A percentile compares a stretch with the other conserved stretches of the same genome.
These are phyloP conservation scores for Reticulascus tulasneorum DNA, from an alignment of 2,329 filamentous ascomycete genomes.

Conservation along the genomic window DNA sequence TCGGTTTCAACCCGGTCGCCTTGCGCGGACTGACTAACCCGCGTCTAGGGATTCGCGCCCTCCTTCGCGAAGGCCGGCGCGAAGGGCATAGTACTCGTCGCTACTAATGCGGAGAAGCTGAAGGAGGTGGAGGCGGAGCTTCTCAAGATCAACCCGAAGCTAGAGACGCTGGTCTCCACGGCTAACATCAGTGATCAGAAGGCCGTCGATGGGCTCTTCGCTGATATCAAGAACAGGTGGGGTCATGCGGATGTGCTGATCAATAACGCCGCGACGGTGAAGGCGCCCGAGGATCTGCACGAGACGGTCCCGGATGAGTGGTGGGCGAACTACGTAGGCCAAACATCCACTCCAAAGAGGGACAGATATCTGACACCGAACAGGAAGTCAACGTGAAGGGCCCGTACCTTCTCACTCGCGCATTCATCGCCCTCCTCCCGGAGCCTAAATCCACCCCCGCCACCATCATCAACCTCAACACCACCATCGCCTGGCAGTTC, in stretches of 20 bases:
- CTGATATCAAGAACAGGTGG: slow-evolving; percentile 24
- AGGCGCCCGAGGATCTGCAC: background rate
- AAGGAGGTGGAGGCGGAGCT: slow-evolving; percentile 27
- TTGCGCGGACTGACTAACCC: slow-evolving; percentile 51
- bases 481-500: slow-evolving; percentile 12
- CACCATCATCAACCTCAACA: slow-evolving; percentile 22
- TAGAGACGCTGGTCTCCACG: slow-evolving; percentile 6
- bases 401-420: slow-evolving; percentile 27
- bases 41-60: slow-evolving; percentile 11
- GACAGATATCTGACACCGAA: too few relatives aligned
- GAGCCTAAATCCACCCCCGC: slow-evolving; percentile 6
- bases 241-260: slow-evolving; percentile 40
- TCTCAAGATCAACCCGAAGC: slow-evolving; percentile 18
- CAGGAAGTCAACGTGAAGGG: slow-evolving; percentile 36
- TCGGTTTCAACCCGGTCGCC: slow-evolving; percentile 54
- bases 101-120: slow-evolving; percentile 30
- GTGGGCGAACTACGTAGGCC: background rate
- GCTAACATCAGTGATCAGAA: slow-evolving; percentile 1
- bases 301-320: background rate
- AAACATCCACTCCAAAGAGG: background rate
- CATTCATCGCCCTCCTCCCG: slow-evolving; percentile 11
- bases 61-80: slow-evolving; percentile 16
- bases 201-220: slow-evolving; percentile 25
- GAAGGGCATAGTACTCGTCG: slow-evolving; percentile 19
- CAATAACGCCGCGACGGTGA: slow-evolving; percentile 31